A percentile compares a stretch with the other conserved stretches of the same genome.
Conservation (phyloP, 192 early-diverging fungal species). For the Coemansia sp. region DNA sequence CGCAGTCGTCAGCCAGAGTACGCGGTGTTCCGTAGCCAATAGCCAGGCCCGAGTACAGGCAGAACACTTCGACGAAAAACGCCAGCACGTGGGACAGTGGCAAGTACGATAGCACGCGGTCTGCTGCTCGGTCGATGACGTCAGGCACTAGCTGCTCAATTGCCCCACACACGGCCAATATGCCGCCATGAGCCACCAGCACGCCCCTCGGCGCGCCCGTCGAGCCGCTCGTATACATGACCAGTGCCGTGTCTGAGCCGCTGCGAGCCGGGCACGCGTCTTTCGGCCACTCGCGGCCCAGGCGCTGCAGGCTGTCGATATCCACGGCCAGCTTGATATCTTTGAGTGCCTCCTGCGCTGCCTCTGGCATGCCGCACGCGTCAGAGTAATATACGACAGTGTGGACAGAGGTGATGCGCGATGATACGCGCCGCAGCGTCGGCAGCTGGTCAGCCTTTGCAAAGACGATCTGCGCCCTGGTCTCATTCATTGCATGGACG, state of each 20-base stretch:
- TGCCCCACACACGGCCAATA: conserved; percentile 70
- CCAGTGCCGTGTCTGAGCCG: conserved; percentile 68
- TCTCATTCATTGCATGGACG: conserved; percentile 85
- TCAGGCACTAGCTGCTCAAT: conserved; percentile 46
- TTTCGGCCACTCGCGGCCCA: conserved; percentile 66
- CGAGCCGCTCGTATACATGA: conserved; percentile 92
- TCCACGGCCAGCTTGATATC: background rate
- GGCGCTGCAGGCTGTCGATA: background rate
- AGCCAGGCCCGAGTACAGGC: conserved; percentile 68
- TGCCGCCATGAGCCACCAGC: conserved; percentile 78
- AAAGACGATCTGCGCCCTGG: conserved; percentile 75
- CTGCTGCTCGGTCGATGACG: conserved; percentile 55
- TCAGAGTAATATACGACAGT: conserved; percentile 65
- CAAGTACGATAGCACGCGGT: conserved; percentile 77
- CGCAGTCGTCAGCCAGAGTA: conserved; percentile 75
- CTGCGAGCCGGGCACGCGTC: conserved; percentile 69
- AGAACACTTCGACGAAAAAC: conserved; percentile 78
- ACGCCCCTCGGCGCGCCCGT: conserved; percentile 96
- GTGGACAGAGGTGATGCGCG: conserved; percentile 57
- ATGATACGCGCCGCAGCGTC: conserved; percentile 30
- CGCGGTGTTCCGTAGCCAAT: conserved; percentile 71
- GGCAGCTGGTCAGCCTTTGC: conserved; percentile 62
- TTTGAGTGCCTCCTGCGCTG: conserved; percentile 61
- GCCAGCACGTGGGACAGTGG: conserved; percentile 91
- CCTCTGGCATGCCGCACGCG: conserved; percentile 28